Evolutionary conservation across 2,329 filamentous ascomycete genomes (phyloP).

Genomic region (Microcyclospora pomicola): DNA sequence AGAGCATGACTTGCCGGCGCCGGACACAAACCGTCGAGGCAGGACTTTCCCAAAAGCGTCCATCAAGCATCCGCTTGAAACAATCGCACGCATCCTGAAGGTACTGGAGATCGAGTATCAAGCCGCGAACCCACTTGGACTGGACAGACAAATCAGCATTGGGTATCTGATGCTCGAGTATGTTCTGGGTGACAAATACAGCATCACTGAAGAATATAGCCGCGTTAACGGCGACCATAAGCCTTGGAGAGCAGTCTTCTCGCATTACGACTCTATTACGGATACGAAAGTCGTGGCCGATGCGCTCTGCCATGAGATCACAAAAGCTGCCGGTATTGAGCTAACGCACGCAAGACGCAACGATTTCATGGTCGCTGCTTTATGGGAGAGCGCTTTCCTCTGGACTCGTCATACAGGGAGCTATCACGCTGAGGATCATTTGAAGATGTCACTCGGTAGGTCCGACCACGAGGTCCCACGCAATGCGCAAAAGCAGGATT

Average conservation of each 20-base stretch:
- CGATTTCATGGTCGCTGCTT: slow-evolving; percentile 1
- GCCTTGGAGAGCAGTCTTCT: neutral
- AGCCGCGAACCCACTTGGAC: neutral
- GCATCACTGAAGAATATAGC: slow-evolving; percentile 6
- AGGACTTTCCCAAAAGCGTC: slow-evolving; percentile 5
- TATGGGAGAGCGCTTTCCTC: slow-evolving; percentile 5
- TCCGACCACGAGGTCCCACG: slow-evolving; percentile 2
- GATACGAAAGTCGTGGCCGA: neutral
- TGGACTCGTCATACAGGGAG: slow-evolving; percentile 2
- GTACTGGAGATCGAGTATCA: slow-evolving; percentile 6
- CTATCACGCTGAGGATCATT: slow-evolving; percentile 4
- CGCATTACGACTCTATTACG: neutral
- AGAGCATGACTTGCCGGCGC: slow-evolving; percentile 2
- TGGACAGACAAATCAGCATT: slow-evolving; percentile 6
- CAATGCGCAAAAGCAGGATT: slow-evolving; percentile 8
- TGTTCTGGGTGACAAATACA: slow-evolving; percentile 8
- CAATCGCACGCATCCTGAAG: slow-evolving; percentile 7
- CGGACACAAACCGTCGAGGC: slow-evolving; percentile 2
- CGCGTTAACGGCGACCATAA: neutral
- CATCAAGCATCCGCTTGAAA: slow-evolving; percentile 3
- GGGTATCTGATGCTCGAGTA: slow-evolving; percentile 13
- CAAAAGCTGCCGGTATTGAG: neutral
- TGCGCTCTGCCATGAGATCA: neutral
- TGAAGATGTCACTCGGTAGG: slow-evolving; percentile 3
- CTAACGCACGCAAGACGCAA: neutral